Evolutionary conservation across 768 basidiomycete genomes (phyloP).

Genomic region (Naematelia encephala): DNA sequence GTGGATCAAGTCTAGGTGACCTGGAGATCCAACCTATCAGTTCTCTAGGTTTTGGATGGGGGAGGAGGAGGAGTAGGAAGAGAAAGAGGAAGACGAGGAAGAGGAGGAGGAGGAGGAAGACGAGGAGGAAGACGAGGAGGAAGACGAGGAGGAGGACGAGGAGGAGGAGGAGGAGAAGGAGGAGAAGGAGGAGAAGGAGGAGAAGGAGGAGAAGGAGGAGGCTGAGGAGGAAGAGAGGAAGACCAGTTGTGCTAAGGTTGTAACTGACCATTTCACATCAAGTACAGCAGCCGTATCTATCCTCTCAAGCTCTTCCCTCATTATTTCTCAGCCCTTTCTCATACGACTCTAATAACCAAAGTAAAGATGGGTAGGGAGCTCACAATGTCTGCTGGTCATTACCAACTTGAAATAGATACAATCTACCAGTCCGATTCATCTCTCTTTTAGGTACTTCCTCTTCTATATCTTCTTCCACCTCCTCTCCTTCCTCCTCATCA

Average conservation of each 20-base stretch:
- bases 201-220: background rate
- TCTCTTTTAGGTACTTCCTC: conserved; percentile 18
- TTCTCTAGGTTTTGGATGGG: background rate
- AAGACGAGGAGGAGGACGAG: background rate
- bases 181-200: background rate
- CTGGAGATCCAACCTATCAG: background rate
- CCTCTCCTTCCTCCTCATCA: conserved; percentile 27
- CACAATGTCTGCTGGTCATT: conserved; percentile 42
- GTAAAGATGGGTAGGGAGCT: no score
- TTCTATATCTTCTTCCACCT: conserved; percentile 21
- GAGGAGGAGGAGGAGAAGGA: background rate
- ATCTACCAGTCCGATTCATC: conserved; percentile 61
- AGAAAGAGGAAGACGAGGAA: background rate
- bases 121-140: background rate
- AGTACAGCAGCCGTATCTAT: conserved; percentile 72
- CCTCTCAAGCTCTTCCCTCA: conserved; percentile 61
- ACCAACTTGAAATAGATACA: conserved; percentile 63
- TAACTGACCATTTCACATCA: conserved; percentile 86
- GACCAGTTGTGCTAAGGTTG: background rate
- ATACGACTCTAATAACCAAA: no score
- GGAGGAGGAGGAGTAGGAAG: background rate
- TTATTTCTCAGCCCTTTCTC: no score
- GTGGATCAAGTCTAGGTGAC: conserved; percentile 20
- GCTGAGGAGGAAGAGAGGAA: background rate
- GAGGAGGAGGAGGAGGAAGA: background rate